Percentiles rank a stretch among this genome's conserved stretches.
phyloP scores from a whole-genome alignment of 768 basidiomycete genomes.

The Lentinula guzmanii region DNA sequence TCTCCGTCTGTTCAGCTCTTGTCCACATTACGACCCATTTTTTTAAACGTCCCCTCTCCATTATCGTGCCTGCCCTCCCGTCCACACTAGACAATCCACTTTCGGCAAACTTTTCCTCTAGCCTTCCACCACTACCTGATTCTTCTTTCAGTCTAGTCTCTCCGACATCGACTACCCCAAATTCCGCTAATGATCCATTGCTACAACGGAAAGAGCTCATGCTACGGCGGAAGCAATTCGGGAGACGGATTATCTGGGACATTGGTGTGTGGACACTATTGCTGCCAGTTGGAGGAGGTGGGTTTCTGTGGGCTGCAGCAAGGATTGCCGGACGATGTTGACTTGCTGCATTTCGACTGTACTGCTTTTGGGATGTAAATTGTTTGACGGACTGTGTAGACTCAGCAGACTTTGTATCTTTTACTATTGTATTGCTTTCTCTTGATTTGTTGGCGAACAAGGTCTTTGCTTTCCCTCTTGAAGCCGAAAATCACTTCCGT shows the following conservation, averaged over 20 bases:
- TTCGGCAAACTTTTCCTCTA: constrained; percentile 8
- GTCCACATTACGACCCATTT: constrained; percentile 80
- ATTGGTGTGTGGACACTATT: constrained; percentile 75
- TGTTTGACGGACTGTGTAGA: not conserved
- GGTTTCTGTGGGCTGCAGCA: constrained; percentile 53
- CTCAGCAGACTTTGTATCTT: not conserved
- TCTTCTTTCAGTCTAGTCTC: constrained; percentile 11
- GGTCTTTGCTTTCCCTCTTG: too few species aligned
- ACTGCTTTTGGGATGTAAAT: not conserved
- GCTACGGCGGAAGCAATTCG: constrained; percentile 68
- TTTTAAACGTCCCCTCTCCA: constrained; percentile 77
- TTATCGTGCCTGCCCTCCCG: constrained; percentile 56
- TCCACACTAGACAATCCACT: constrained; percentile 24
- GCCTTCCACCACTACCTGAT: constrained; percentile 10
- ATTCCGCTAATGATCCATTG: constrained; percentile 55
- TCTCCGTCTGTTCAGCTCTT: constrained; percentile 36
- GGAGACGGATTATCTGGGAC: constrained; percentile 77
- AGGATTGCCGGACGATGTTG: constrained; percentile 49
- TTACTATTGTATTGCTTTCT: not conserved
- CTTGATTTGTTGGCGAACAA: not conserved
- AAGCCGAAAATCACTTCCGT: not conserved
- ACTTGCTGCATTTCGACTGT: not conserved
- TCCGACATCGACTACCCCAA: constrained; percentile 15
- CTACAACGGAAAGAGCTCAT: constrained; percentile 82
- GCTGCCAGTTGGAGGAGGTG: constrained; percentile 51